Base-by-base conservation (phyloP, 768 basidiomycete species). In the Leccinum aurantiacum region DNA sequence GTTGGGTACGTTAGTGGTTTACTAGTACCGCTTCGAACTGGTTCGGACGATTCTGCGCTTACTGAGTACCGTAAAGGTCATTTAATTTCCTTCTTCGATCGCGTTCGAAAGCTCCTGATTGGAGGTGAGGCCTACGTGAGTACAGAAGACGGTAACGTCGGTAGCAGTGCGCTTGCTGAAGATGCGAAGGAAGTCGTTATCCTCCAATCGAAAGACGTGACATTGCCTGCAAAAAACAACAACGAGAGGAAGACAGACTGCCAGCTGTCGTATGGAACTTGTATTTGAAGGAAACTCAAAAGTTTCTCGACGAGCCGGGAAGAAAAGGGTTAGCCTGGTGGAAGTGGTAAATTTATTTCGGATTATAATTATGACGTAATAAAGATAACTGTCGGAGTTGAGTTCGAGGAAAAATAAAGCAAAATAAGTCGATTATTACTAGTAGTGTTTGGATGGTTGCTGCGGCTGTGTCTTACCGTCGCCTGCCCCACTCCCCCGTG, bases 331-430 rank as follows among this genome's bases (percentile, higher is more conserved):
- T 15, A 37, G 14, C 35, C 31, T 33, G 31, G 24, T 31, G 29
- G 29, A 31, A 33, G 31, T 33, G 6, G 14, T 38, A 38, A 38
- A 17, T 38, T 17, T 17, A 17, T 17, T 38, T 38, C 38, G 17
- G 15, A 38, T 17, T 4, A 38, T 14, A 38, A 38, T 38, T 38
- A 44, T 44, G n/a, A 44, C 41, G 41, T 44, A 44, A 44, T 44
- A 44, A 44, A 5, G n/a, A 44, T 44, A 44, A 44, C 17, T n/a
- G 41, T n/a, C 41, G 71, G 71, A 66, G 63, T 71, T 73, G 31
- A 38, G 58, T 63, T 59, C 54, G 54, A 9, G 55, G 38, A 68
- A 65, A 73, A 44, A 44, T 44, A 44, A 44, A 44, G 3, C n/a
- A n/a, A 44, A 44, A 44, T 72, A 70, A 71, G 68, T 65, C 61